Evolutionary conservation across 495 filamentous ascomycete species (phyloP), one percentile per base, ranked within the genome.

Genomic region (Aspergillus biplanus): DNA sequence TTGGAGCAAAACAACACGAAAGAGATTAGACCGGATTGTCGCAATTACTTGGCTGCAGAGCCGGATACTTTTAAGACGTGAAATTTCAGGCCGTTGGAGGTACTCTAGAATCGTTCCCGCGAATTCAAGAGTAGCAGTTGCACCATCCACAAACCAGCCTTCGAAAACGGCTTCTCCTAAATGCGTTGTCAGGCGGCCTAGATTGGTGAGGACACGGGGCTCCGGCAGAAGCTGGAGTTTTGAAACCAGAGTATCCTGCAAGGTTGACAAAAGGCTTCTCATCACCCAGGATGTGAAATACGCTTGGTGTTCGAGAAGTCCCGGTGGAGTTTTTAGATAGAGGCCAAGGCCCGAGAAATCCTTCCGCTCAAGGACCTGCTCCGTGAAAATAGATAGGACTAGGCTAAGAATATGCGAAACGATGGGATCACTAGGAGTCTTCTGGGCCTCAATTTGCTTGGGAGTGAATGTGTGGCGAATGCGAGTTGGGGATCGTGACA

Each of bases 261-360:
- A 72, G 50, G 89, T 85, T 7, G 87, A 86, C 48, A 98, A 81
- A 8, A 90, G 86, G 58, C 88, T 89, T 35, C 86, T 85, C 15
- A 97, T 80, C 12, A 98, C 73, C 76, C 94, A 97, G 0, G 96
- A 96, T 72, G 93, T 91, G 68, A 98, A 97, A 71, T 91, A 94
- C 6, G 93, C 92, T 65, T 97, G 93, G 65, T 97, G 91, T 68
- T 97, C 94, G 68, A 92, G 84, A 69, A 94, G 96, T 2, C 94
- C 92, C 5, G 95, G 90, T 3, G 95, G 95, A 2, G 93, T 86
- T 71, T 95, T 96, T n/a, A 91, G 76, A 68, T 91, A 95, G 33
- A 98, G 76, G 0, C 91, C 91, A 56, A 99, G 89, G 3, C 96
- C 94, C 3, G 90, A 81, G 68, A 97, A 99, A 33, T 99, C 93